Base-by-base conservation (phyloP, 2,329 filamentous ascomycete genomes). In the Penicillium sp. region DNA sequence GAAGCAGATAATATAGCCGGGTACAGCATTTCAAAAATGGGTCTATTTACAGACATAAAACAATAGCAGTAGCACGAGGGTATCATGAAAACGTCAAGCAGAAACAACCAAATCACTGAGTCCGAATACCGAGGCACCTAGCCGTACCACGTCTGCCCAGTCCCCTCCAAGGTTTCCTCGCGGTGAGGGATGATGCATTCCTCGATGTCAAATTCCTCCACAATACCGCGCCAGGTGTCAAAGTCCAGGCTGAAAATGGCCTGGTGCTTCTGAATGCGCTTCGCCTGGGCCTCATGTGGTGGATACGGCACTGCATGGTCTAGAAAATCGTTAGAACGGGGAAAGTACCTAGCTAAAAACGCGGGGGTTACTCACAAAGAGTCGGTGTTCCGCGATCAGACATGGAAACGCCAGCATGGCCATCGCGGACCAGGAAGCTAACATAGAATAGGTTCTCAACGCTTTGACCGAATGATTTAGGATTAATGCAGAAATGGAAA, bases 371-470 rank as follows among this genome's bases (percentile, higher is more conserved):
- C 90, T 82, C 82, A 96, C 93, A 82, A 52, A 98, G 77, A 25
- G 92, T 87, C n/a, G 93, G 93, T 45, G 97, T 79, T 1, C 85
- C 88, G 62, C 89, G 80, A 13, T 87, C 83, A 71, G 97, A 93
- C 58, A 87, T 84, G 3, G 85, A 82, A n/a, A 99, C 83, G 37
- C 86, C 87, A 6, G 93, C 85, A 61, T 85, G 87, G 11, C 93
- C 93, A 77, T 99, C 95, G 60, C 91, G 87, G 61, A 98, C 92
- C 62, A 99, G 80, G 72, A 99, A 99, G 73, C 92, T 96, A 68
- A 97, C 86, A 74, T 98, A 98, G 76, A 99, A 99, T 70, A 99
- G 82, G 70, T 99, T 99, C 75, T 99, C 95, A 6, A 99, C 88
- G 0, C 93, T 97, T 76, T 99, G 95, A 0, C 92, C 92, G 70